Evolutionary conservation across 306 rosid genomes (phyloP).

Genomic region (Ammopiptanthus mongolicus): DNA sequence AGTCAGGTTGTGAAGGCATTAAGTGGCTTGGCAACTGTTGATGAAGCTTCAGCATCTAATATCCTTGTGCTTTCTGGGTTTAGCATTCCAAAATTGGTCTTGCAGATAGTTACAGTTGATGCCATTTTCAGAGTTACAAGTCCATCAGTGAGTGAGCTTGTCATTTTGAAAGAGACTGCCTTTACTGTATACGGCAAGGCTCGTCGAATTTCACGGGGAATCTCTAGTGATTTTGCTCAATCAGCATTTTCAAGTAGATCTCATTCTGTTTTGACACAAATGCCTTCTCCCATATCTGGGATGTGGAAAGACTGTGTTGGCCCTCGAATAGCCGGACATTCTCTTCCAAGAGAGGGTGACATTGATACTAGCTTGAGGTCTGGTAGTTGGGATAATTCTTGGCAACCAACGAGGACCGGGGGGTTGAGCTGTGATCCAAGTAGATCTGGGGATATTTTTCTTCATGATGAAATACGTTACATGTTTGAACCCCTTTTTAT

Average conservation of each 20-base stretch:
- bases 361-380: constrained; percentile 90
- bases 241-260: constrained; percentile 68
- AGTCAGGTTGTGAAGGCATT: constrained; percentile 91
- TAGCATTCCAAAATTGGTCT: constrained; percentile 75
- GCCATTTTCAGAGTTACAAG: constrained; percentile 89
- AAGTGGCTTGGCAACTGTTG: constrained; percentile 90
- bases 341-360: constrained; percentile 93
- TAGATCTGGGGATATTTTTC: constrained; percentile 66
- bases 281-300: constrained; percentile 80
- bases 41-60: constrained; percentile 87
- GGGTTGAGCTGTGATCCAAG: constrained; percentile 68
- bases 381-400: constrained; percentile 87
- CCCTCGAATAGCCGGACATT: constrained; percentile 78
- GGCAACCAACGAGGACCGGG: constrained; percentile 81
- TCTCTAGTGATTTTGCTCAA: constrained; percentile 55
- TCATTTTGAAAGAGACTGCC: constrained; percentile 86
- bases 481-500: constrained; percentile 98
- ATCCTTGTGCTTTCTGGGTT: constrained; percentile 80
- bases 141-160: constrained; percentile 83
- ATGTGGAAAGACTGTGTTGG: constrained; percentile 97
- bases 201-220: constrained; percentile 85
- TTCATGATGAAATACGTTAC: constrained; percentile 72
- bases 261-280: constrained; percentile 70
- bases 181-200: constrained; percentile 93
- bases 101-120: constrained; percentile 96